These are phyloP conservation scores for Aristolochia fimbriata DNA, from an alignment of 164 flowering plant species.

Conservation along the genomic window DNA sequence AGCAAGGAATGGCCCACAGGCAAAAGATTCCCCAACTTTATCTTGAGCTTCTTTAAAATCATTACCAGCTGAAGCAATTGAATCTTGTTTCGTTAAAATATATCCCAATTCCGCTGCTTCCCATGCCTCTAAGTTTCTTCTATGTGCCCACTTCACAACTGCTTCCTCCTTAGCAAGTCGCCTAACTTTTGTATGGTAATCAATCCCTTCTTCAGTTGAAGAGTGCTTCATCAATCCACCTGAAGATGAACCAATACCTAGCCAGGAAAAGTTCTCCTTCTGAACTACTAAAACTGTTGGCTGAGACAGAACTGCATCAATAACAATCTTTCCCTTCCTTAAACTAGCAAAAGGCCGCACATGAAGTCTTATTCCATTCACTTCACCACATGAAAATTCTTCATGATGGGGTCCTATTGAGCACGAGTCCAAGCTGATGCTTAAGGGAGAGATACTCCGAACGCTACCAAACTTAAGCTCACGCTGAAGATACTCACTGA, in stretches of 20 bases:
- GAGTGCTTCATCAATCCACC: constrained; percentile 41
- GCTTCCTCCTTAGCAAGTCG: constrained; percentile 84
- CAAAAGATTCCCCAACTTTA: constrained; percentile 16
- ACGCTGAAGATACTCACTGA: constrained; percentile 79
- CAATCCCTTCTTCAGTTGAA: constrained; percentile 92
- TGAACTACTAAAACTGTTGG: constrained; percentile 72
- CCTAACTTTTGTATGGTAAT: constrained; percentile 75
- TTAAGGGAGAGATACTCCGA: constrained; percentile 63
- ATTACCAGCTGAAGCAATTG: constrained; percentile 19
- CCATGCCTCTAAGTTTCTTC: constrained; percentile 59
- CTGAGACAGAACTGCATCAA: constrained; percentile 77
- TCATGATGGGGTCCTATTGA: constrained; percentile 73
- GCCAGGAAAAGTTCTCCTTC: constrained; percentile 83
- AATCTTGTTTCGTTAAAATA: constrained; percentile 30
- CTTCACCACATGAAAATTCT: constrained; percentile 90
- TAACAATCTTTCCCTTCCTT: constrained; percentile 85
- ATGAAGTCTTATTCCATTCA: constrained; percentile 62
- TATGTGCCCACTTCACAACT: constrained; percentile 42
- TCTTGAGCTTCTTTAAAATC: constrained; percentile 19
- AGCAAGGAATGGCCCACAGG: constrained; percentile 32
- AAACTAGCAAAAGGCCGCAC: constrained; percentile 76
- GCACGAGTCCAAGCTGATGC: constrained; percentile 80
- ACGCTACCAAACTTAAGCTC: constrained; percentile 77
- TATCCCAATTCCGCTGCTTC: constrained; percentile 76
- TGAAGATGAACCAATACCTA: constrained; percentile 58